Evolutionary conservation across 306 rosid species (phyloP).

Genomic region (Acacia confusa): DNA sequence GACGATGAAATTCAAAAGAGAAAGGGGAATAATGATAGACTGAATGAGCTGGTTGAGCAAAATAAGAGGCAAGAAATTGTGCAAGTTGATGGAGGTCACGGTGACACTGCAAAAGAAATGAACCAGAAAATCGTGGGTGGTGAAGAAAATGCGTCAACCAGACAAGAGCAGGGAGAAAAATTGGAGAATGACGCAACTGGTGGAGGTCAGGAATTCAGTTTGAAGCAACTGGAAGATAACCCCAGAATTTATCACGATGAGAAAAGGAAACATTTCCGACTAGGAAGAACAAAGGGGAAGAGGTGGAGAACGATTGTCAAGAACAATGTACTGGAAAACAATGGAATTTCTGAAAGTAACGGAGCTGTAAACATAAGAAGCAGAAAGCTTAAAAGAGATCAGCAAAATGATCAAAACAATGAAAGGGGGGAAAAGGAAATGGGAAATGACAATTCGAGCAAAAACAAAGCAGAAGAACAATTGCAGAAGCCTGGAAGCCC

Average conservation of each 20-base stretch:
- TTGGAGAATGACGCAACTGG: constrained; percentile 24
- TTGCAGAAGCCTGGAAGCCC: constrained; percentile 26
- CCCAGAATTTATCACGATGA: not conserved
- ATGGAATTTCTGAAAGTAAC: constrained; percentile 26
- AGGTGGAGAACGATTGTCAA: constrained; percentile 47
- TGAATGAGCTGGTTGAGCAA: constrained; percentile 16
- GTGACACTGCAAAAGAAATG: not conserved
- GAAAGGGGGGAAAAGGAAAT: constrained; percentile 15
- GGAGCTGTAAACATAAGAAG: constrained; percentile 27
- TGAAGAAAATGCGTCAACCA: constrained; percentile 18
- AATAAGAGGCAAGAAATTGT: constrained; percentile 15
- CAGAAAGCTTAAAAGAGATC: constrained; percentile 34
- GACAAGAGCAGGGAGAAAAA: constrained; percentile 25
- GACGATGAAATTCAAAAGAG: constrained; percentile 18
- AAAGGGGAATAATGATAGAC: not conserved
- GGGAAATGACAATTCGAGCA: not conserved
- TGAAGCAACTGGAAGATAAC: constrained; percentile 19
- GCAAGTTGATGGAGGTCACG: constrained; percentile 21
- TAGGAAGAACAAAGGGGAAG: constrained; percentile 40
- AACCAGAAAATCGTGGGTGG: constrained; percentile 19
- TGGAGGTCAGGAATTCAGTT: constrained; percentile 18
- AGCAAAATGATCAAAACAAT: constrained; percentile 19
- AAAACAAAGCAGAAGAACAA: constrained; percentile 22
- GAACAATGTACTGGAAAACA: constrained; percentile 38
- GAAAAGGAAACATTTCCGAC: constrained; percentile 43